Conservation (phyloP, 371 early-diverging fungal genomes). For the Rhizomucor pusillus region DNA sequence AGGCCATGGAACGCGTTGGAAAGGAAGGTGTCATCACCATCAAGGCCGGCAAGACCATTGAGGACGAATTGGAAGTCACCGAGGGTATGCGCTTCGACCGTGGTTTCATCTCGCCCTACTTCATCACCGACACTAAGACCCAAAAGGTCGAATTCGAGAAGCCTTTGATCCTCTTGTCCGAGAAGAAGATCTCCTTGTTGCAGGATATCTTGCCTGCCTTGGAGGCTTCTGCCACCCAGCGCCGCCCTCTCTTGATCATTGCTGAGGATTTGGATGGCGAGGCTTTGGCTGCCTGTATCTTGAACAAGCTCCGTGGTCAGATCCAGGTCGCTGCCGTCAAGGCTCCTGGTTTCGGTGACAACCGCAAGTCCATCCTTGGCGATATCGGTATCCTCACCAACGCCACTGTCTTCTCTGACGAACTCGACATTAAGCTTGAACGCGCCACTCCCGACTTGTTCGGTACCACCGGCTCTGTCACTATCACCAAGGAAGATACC, state of each 20-base stretch:
- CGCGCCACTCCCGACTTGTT: conserved; percentile 88
- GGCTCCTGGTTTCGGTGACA: conserved; percentile 99
- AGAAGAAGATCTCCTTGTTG: conserved; percentile 94
- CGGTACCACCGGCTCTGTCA: conserved; percentile 84
- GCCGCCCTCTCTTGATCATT: conserved; percentile 94
- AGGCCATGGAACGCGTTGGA: conserved; percentile 99
- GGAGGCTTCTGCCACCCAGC: conserved; percentile 90
- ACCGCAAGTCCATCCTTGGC: conserved; percentile 96
- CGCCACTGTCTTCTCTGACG: conserved; percentile 93
- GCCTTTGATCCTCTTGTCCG: conserved; percentile 92
- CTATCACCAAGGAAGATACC: conserved; percentile 98
- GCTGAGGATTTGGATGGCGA: conserved; percentile 98
- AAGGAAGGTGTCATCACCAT: conserved; percentile 99
- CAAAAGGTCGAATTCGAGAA: conserved; percentile 99
- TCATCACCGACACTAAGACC: conserved; percentile 95
- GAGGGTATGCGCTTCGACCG: conserved; percentile 99
- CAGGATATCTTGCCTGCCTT: conserved; percentile 95
- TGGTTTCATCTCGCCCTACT: conserved; percentile 98
- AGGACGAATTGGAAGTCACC: conserved; percentile 95
- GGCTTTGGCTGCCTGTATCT: conserved; percentile 96
- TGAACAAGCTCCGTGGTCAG: conserved; percentile 98
- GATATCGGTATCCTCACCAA: conserved; percentile 96
- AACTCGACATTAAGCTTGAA: conserved; percentile 94
- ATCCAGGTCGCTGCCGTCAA: conserved; percentile 95
- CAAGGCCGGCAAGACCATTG: conserved; percentile 97